Evolutionary conservation across 805 yeast species (phyloP).

Genomic region (Danielia oregonensis): DNA sequence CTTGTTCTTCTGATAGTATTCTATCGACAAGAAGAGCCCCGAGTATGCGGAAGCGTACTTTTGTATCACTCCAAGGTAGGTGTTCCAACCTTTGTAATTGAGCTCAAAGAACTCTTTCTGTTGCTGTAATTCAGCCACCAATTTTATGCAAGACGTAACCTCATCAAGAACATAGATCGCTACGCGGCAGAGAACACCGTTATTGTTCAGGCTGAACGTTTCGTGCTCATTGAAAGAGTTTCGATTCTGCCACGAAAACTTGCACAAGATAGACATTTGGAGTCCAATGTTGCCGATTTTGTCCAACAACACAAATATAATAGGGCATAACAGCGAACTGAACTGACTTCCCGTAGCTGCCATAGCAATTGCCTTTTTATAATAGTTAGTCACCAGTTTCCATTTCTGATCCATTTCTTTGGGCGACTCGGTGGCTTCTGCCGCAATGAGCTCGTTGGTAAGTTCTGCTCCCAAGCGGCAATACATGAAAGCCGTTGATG

Average conservation of each 20-base stretch:
- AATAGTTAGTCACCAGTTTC: conserved; percentile 32
- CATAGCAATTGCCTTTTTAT: conserved; percentile 29
- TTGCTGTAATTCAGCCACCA: conserved; percentile 14
- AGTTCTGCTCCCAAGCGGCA: conserved; percentile 33
- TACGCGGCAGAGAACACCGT: conserved; percentile 43
- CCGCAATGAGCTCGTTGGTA: conserved; percentile 33
- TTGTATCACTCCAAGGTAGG: conserved; percentile 27
- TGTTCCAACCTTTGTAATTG: conserved; percentile 20
- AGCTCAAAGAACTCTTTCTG: conserved; percentile 8
- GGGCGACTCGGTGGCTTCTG: conserved; percentile 7
- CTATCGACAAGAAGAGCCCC: conserved; percentile 43
- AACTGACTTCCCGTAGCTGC: conserved; percentile 21
- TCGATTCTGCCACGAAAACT: conserved; percentile 37
- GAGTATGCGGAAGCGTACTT: conserved; percentile 41
- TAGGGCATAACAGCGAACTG: conserved; percentile 3
- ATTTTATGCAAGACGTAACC: conserved; percentile 19
- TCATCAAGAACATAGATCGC: conserved; percentile 40
- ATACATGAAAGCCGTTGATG: conserved; percentile 27
- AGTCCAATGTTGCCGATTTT: conserved; percentile 28
- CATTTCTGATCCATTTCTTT: conserved; percentile 26
- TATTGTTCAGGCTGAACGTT: conserved; percentile 19
- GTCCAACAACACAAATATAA: conserved; percentile 9
- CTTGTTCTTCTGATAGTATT: conserved; percentile 41
- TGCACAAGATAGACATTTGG: conserved; percentile 38
- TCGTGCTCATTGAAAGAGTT: conserved; percentile 5